phyloP scores from a whole-genome alignment of 805 yeast genomes.

The Pichia occidentalis region DNA sequence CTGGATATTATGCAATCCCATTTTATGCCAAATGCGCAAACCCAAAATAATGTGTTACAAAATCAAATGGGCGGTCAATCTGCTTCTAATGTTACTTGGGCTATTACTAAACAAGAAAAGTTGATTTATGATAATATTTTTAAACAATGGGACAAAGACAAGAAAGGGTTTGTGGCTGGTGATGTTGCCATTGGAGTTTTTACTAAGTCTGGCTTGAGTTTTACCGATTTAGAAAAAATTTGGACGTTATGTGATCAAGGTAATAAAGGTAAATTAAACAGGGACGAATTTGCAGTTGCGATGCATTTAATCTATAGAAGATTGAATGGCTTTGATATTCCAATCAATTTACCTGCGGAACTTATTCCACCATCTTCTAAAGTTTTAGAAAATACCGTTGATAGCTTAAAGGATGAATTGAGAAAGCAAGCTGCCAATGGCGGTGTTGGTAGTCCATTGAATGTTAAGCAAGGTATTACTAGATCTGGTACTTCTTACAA shows the following conservation, averaged over 20 bases:
- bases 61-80: constrained; percentile 27
- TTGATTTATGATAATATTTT: constrained; percentile 81
- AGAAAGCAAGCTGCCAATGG: constrained; percentile 31
- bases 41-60: constrained; percentile 25
- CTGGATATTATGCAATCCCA: constrained; percentile 59
- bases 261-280: constrained; percentile 75
- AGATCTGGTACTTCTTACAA: constrained; percentile 56
- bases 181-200: constrained; percentile 78
- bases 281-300: constrained; percentile 91
- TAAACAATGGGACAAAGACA: constrained; percentile 72
- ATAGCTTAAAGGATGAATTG: constrained; percentile 62
- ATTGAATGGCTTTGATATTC: constrained; percentile 82
- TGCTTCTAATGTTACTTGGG: constrained; percentile 61
- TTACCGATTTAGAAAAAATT: constrained; percentile 80
- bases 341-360: constrained; percentile 77
- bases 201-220: constrained; percentile 82
- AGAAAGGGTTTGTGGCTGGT: constrained; percentile 69
- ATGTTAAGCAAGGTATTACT: constrained; percentile 24
- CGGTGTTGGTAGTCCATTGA: constrained; percentile 21
- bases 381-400: constrained; percentile 63
- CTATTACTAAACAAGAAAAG: constrained; percentile 84
- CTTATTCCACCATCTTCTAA: constrained; percentile 81
- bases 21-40: constrained; percentile 48
- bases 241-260: constrained; percentile 86
- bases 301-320: constrained; percentile 94